Percentiles rank a stretch among this genome's conserved stretches.
phyloP scores from a whole-genome alignment of 345 rosid genomes.

The Toxicodendron radicans region DNA sequence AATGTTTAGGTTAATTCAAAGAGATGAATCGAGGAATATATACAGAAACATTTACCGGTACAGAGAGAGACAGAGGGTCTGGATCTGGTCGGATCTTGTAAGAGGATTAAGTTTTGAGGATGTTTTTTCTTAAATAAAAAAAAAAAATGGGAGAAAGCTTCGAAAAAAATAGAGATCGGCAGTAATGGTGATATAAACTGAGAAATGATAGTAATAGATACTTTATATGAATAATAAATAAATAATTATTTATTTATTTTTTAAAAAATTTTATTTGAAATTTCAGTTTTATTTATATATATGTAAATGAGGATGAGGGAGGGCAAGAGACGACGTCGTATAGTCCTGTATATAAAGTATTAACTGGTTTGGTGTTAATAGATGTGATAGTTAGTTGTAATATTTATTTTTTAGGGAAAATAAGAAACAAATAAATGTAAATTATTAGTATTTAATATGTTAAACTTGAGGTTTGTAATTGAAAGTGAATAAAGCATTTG shows the following conservation, averaged over 20 bases:
- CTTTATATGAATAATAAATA: not conserved
- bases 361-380: not conserved
- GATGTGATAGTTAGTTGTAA: no score
- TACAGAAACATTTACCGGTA: not conserved
- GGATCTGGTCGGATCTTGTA: conserved; percentile 49
- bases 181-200: conserved; percentile 20
- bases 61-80: conserved; percentile 5
- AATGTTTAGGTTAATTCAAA: not conserved
- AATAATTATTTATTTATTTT: not conserved
- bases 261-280: not conserved
- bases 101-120: conserved; percentile 9
- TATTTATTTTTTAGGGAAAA: no score
- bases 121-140: not conserved
- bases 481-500: no score
- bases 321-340: not conserved
- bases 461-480: no score
- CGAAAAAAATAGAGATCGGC: conserved; percentile 16
- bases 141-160: not conserved
- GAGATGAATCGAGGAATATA: conserved; percentile 16
- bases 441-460: no score
- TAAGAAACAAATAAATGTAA: no score
- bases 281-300: not conserved
- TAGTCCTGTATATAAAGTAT: no score
- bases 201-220: not conserved
- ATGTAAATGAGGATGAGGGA: no score